Conservation (phyloP, 306 rosid genomes). For the Carpinus fangiana region DNA sequence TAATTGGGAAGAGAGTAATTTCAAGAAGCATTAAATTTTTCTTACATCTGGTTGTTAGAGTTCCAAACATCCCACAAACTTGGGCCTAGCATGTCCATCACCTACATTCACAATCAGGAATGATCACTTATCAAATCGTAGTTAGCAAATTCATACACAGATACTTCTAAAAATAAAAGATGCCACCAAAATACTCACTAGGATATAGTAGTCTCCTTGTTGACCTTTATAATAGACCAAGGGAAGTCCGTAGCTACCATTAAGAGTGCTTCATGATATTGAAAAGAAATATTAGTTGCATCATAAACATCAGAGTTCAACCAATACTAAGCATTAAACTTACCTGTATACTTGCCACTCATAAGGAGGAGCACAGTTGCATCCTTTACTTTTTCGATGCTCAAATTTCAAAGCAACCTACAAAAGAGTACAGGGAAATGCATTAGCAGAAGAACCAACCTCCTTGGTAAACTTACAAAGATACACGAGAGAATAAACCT, state of each 20-base stretch:
- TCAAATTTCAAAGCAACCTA: slow-evolving; percentile 92
- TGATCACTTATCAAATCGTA: neutral
- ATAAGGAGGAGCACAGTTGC: slow-evolving; percentile 89
- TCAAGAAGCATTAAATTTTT: neutral
- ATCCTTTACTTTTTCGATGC: slow-evolving; percentile 92
- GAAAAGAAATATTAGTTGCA: slow-evolving; percentile 25
- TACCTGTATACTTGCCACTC: slow-evolving; percentile 95
- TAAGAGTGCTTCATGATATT: slow-evolving; percentile 53
- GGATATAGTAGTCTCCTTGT: slow-evolving; percentile 91
- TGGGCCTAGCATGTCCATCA: slow-evolving; percentile 97
- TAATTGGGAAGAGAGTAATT: neutral
- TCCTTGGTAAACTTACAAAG: neutral
- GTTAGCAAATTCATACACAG: slow-evolving; percentile 4
- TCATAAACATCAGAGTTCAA: slow-evolving; percentile 1
- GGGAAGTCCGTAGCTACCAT: slow-evolving; percentile 91
- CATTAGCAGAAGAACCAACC: slow-evolving; percentile 16
- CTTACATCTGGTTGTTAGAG: slow-evolving; percentile 51
- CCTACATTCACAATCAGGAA: slow-evolving; percentile 42
- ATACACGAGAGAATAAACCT: slow-evolving; percentile 42
- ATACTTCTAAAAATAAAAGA: neutral
- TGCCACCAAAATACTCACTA: slow-evolving; percentile 50
- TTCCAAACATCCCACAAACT: slow-evolving; percentile 98
- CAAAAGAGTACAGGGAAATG: slow-evolving; percentile 16
- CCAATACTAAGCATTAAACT: slow-evolving; percentile 30
- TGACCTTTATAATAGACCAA: slow-evolving; percentile 90